Percentiles rank a stretch among this genome's conserved stretches.
These are phyloP conservation scores for Wickerhamomyces kurtzmanii DNA, from an alignment of 805 yeast species.

Conservation along the genomic window DNA sequence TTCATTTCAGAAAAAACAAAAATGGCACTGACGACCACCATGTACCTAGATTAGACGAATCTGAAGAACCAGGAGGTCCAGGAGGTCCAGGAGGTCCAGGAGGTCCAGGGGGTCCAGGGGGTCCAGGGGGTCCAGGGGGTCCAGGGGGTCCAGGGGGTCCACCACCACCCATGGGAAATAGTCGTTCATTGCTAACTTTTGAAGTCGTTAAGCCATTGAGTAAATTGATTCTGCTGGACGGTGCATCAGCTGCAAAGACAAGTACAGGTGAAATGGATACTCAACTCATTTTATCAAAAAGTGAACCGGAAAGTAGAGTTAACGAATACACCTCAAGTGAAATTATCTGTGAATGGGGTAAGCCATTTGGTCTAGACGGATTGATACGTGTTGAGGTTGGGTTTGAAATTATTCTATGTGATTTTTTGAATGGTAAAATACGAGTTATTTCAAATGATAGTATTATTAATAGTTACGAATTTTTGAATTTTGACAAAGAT, in stretches of 20 bases:
- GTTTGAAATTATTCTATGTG: conserved; percentile 52
- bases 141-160: conserved; percentile 3
- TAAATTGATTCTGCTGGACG: conserved; percentile 45
- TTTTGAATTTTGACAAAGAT: conserved; percentile 18
- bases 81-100: conserved; percentile 7
- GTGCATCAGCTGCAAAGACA: conserved; percentile 60
- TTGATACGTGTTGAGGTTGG: conserved; percentile 49
- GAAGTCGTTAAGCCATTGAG: conserved; percentile 35
- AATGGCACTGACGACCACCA: conserved; percentile 8
- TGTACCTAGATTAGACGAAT: conserved; percentile 3
- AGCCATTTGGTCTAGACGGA: conserved; percentile 47
- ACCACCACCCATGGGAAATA: background rate
- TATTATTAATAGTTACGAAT: conserved; percentile 23
- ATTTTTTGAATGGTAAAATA: conserved; percentile 36
- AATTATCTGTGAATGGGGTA: conserved; percentile 37
- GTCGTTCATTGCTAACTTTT: conserved; percentile 31
- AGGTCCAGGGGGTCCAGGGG: conserved; percentile 1
- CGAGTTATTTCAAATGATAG: conserved; percentile 36
- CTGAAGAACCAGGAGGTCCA: conserved; percentile 5
- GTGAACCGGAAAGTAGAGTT: conserved; percentile 17
- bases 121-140: background rate
- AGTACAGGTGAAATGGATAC: conserved; percentile 54
- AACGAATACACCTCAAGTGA: conserved; percentile 37
- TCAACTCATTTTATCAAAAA: conserved; percentile 31
- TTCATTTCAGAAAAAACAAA: background rate